Evolutionary conservation across 441 rosid species (phyloP).

Genomic region (Adansonia rubrostipa): DNA sequence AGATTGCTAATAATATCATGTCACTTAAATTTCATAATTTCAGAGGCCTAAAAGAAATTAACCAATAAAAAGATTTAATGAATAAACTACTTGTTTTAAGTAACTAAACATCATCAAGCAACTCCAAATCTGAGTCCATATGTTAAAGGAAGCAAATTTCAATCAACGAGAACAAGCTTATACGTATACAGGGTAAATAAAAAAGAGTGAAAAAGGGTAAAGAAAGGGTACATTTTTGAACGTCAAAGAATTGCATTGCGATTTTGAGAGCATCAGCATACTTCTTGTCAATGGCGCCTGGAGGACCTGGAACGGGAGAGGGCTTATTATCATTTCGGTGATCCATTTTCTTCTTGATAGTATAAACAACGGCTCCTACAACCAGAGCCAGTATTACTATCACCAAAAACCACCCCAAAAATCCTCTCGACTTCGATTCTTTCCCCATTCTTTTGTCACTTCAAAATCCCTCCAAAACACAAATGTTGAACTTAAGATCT

Average conservation of each 20-base stretch:
- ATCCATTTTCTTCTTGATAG: background rate
- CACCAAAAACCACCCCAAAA: background rate
- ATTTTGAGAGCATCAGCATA: conserved; percentile 77
- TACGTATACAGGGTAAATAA: background rate
- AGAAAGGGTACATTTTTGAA: conserved; percentile 69
- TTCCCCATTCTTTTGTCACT: background rate
- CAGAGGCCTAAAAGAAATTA: background rate
- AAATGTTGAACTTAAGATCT: conserved; percentile 10
- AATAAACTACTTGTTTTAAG: background rate
- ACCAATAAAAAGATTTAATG: background rate
- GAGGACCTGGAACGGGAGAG: conserved; percentile 66
- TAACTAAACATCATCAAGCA: background rate
- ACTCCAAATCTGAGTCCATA: background rate
- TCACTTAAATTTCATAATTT: background rate
- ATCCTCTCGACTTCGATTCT: background rate
- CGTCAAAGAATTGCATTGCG: conserved; percentile 84
- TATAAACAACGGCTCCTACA: background rate
- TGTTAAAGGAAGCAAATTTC: background rate
- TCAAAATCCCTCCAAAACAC: background rate
- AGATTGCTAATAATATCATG: background rate
- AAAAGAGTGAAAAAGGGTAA: background rate
- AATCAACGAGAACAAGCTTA: background rate
- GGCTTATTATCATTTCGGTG: background rate
- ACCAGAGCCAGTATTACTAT: background rate
- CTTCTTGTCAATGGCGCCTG: conserved; percentile 77